These are phyloP conservation scores for Suhomyces canberraensis DNA, from an alignment of 805 yeast genomes.

Conservation along the genomic window DNA sequence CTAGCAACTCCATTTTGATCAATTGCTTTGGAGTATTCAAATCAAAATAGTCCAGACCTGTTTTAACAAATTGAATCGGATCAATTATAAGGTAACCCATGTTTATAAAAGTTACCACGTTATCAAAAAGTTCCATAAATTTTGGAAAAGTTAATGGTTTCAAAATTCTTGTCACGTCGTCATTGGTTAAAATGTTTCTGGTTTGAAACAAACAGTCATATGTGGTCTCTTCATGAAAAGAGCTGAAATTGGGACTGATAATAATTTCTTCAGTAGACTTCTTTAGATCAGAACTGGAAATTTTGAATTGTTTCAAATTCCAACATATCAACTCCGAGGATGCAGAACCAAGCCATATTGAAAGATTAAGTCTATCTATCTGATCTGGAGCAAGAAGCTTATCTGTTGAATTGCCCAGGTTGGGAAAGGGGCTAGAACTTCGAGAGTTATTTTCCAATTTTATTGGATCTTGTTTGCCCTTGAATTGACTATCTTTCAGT, in stretches of 20 bases:
- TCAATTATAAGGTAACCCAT: slow-evolving; percentile 25
- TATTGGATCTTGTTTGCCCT: neutral
- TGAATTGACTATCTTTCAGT: neutral
- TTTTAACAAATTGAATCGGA: slow-evolving; percentile 15
- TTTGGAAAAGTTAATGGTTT: neutral
- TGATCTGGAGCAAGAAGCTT: neutral
- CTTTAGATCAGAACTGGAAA: slow-evolving; percentile 1
- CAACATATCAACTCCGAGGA: slow-evolving; percentile 24
- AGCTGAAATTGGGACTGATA: slow-evolving; percentile 21
- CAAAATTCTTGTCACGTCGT: neutral
- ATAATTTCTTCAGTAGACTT: slow-evolving; percentile 9
- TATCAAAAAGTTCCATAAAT: slow-evolving; percentile 10
- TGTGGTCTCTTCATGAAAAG: slow-evolving; percentile 20
- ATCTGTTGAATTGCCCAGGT: too few species aligned
- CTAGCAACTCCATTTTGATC: neutral
- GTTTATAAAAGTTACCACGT: slow-evolving; percentile 18
- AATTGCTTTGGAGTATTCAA: slow-evolving; percentile 6
- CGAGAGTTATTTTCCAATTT: neutral
- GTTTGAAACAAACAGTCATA: slow-evolving; percentile 15
- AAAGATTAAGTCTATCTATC: slow-evolving; percentile 12
- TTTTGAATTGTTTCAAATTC: slow-evolving; percentile 18
- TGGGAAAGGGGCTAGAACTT: neutral
- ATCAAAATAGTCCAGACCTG: slow-evolving; percentile 12
- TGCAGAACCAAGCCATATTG: slow-evolving; percentile 22
- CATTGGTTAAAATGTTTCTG: neutral